Conservation (phyloP, 1,284 basidiomycete genomes). For the Ustilago xerochloae region DNA sequence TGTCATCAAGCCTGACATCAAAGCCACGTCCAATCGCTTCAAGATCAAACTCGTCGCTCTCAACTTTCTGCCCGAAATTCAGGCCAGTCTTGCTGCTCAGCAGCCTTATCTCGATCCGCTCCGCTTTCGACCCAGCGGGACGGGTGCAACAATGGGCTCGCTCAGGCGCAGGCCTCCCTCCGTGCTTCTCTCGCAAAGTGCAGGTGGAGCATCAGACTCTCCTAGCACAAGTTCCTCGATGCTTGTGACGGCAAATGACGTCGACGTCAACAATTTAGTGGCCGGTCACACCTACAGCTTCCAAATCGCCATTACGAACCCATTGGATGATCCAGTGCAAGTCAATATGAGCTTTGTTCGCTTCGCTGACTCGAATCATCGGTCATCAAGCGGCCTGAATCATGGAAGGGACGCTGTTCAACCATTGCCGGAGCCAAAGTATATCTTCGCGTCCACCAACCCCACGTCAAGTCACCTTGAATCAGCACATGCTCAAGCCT, state of each 20-base stretch:
- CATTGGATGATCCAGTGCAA: constrained; percentile 58
- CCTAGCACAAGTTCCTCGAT: constrained; percentile 8
- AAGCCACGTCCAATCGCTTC: constrained; percentile 89
- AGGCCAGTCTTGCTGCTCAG: constrained; percentile 60
- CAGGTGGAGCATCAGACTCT: not conserved
- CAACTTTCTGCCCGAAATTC: constrained; percentile 89
- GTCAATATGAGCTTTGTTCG: constrained; percentile 46
- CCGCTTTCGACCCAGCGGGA: constrained; percentile 9
- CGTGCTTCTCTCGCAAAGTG: not conserved
- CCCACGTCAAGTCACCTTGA: not conserved
- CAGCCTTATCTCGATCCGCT: constrained; percentile 34
- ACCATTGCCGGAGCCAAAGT: constrained; percentile 24
- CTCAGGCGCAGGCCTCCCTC: constrained; percentile 29
- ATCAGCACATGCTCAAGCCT: not conserved
- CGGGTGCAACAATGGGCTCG: constrained; percentile 4
- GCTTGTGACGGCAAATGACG: constrained; percentile 10
- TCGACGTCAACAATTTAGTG: constrained; percentile 34
- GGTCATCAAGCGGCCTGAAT: too few species aligned
- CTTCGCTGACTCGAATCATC: constrained; percentile 12
- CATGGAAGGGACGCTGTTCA: constrained; percentile 3
- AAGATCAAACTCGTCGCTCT: constrained; percentile 96
- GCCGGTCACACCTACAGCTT: constrained; percentile 53
- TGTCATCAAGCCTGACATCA: constrained; percentile 96
- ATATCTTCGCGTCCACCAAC: constrained; percentile 20
- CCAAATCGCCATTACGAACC: constrained; percentile 54